phyloP scores from a whole-genome alignment of 805 yeast species.

The Kuraishia piskuri region DNA sequence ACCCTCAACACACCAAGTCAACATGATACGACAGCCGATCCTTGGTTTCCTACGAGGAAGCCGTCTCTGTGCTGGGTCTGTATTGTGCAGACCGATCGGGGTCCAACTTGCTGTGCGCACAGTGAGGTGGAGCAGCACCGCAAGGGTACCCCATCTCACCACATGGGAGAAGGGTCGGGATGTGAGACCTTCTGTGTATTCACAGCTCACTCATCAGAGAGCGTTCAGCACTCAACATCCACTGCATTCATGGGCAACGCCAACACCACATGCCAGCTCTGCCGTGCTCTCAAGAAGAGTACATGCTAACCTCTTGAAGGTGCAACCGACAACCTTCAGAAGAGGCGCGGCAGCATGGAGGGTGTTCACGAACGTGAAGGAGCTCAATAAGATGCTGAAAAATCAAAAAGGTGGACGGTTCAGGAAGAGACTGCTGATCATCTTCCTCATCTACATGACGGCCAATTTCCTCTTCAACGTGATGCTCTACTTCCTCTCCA shows the following conservation, averaged over 20 bases:
- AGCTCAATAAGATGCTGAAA: constrained; percentile 15
- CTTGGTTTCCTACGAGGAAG: background rate
- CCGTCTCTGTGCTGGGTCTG: background rate
- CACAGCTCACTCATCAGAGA: background rate
- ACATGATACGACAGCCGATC: background rate
- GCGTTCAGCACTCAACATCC: background rate
- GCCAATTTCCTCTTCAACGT: constrained; percentile 27
- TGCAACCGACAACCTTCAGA: background rate
- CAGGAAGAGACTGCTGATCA: constrained; percentile 33
- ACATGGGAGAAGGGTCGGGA: background rate
- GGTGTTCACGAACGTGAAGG: constrained; percentile 19
- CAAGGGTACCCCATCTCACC: background rate
- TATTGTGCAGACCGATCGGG: background rate
- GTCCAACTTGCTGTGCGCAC: background rate
- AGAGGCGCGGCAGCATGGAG: constrained; percentile 23
- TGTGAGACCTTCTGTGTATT: background rate
- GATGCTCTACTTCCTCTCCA: constrained; percentile 23
- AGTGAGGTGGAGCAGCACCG: background rate
- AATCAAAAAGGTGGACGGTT: constrained; percentile 31
- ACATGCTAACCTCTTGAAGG: background rate
- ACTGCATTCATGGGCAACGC: background rate
- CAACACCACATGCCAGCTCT: background rate
- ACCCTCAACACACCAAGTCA: background rate
- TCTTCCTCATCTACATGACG: constrained; percentile 31
- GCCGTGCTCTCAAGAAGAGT: background rate